Evolutionary conservation across 768 basidiomycete species (phyloP), one percentile per base, ranked within the genome.

Genomic region (Lactifluus pinguis): DNA sequence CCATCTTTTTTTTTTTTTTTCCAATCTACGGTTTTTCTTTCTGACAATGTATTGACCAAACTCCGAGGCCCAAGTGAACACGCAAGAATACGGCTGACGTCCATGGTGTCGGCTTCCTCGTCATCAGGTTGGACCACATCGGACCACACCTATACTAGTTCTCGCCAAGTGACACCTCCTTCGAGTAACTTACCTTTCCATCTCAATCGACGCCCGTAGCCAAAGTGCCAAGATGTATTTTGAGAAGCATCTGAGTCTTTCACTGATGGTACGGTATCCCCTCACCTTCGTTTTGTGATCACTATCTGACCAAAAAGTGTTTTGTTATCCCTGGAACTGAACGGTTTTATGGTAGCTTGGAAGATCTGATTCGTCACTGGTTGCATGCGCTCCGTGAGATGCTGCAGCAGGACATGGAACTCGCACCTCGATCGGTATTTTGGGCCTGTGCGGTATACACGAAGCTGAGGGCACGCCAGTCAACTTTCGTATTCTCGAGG

Each of bases 51-150:
- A 19, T 25, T 25, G 25, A 29, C 10, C 44, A 21, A 14, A 38
- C 29, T 6, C 71, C 95, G 95, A 95, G 83, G 95, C 97, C 0
- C 97, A 99, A 73, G 88, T 93, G 41, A 99, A 98, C 74, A 99
- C 97, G 2, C 95, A 98, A 76, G 92, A 97, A 73, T 98, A 99
- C 71, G 97, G 97, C 59, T 83, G 92, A 65, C 82, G 97, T 57
- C 97, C 97, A 2, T 99, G 97, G 97, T 72, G 97, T 99, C 13
- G 97, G 97, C 6, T 95, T 98, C 79, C 87, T 99, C 50, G 95
- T 99, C 65, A 88, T 97, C 65, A 97, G 97, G 11, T 84, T 89
- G 69, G 97, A 98, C 74, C 88, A 95, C 69, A 84, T 87, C n/a
- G 97, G 97, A 3, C 95, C 97, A 5, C 97, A 98, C 73, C 83